These are phyloP conservation scores for Tylopilus sp. DNA, from an alignment of 1,284 basidiomycete species.

Conservation along the genomic window DNA sequence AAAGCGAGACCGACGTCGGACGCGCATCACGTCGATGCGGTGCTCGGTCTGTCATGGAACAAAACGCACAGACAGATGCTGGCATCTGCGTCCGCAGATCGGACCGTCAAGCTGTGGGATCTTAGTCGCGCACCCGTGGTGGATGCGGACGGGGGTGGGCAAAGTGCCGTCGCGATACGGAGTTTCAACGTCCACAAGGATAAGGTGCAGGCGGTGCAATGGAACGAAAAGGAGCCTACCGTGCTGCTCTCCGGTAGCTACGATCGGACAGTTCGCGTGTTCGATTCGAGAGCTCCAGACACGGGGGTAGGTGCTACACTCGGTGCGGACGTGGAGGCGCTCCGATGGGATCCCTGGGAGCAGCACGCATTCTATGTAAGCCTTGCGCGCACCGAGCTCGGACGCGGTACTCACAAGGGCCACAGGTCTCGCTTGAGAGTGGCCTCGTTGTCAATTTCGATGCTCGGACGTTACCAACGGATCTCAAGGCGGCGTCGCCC, in stretches of 20 bases:
- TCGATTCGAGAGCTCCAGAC: conserved; percentile 85
- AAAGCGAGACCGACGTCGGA: conserved; percentile 68
- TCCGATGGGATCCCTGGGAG: conserved; percentile 97
- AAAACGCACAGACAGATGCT: conserved; percentile 84
- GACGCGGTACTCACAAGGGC: conserved; percentile 2
- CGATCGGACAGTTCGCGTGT: conserved; percentile 90
- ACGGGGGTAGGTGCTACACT: conserved; percentile 75
- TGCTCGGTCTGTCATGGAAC: conserved; percentile 93
- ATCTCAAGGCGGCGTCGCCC: conserved; percentile 55
- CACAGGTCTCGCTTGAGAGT: conserved; percentile 86
- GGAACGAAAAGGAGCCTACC: conserved; percentile 86
- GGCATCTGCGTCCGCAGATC: conserved; percentile 90
- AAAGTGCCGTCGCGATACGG: conserved; percentile 53
- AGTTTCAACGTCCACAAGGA: conserved; percentile 90
- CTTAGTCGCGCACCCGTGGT: conserved; percentile 66
- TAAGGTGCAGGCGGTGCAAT: conserved; percentile 97
- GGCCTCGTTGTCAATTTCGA: conserved; percentile 92
- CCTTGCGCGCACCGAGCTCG: conserved; percentile 3
- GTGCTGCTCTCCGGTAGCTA: conserved; percentile 91
- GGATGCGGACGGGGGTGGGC: conserved; percentile 43
- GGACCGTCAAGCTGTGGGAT: conserved; percentile 98
- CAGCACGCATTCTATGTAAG: conserved; percentile 83
- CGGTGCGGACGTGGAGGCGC: conserved; percentile 88
- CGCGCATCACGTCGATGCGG: conserved; percentile 89
- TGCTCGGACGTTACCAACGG: conserved; percentile 74